A percentile compares a stretch with the other conserved stretches of the same genome.
These are phyloP conservation scores for Glaciozyma martinii DNA, from an alignment of 768 basidiomycete genomes.

Conservation along the genomic window DNA sequence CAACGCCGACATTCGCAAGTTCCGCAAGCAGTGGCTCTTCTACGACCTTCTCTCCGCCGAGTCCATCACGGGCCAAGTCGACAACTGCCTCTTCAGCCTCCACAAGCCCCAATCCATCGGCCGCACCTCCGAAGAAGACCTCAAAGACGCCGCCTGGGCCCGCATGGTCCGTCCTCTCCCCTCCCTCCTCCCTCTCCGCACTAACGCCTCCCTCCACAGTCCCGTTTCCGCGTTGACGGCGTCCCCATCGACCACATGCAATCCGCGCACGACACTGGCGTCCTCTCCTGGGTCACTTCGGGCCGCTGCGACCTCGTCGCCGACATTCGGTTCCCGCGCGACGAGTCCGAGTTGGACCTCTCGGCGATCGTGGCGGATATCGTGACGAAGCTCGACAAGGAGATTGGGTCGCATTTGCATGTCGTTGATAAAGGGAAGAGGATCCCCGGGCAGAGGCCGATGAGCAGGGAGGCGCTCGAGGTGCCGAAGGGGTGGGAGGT, in stretches of 20 bases:
- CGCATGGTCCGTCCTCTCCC: slow-evolving; percentile 60
- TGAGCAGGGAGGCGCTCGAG: slow-evolving; percentile 29
- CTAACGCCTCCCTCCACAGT: slow-evolving; percentile 44
- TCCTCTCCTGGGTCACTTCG: slow-evolving; percentile 94
- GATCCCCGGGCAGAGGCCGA: slow-evolving; percentile 26
- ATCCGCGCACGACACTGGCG: slow-evolving; percentile 65
- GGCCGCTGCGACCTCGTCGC: slow-evolving; percentile 94
- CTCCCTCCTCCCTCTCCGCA: background rate
- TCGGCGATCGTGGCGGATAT: slow-evolving; percentile 81
- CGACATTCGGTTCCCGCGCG: slow-evolving; percentile 91
- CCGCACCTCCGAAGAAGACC: slow-evolving; percentile 72
- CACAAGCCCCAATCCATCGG: slow-evolving; percentile 95
- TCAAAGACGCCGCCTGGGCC: slow-evolving; percentile 73
- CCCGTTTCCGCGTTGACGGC: slow-evolving; percentile 91
- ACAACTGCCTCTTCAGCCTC: slow-evolving; percentile 92
- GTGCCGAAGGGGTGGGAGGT: slow-evolving; percentile 22
- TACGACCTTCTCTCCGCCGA: slow-evolving; percentile 92
- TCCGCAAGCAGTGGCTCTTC: slow-evolving; percentile 90
- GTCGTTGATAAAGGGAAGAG: background rate
- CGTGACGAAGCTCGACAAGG: slow-evolving; percentile 67
- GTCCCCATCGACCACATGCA: slow-evolving; percentile 93
- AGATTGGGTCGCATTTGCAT: slow-evolving; percentile 6
- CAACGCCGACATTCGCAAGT: slow-evolving; percentile 69
- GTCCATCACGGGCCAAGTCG: slow-evolving; percentile 91
- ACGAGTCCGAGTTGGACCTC: slow-evolving; percentile 59